These are phyloP conservation scores for Neurospora sp. DNA, from an alignment of 495 filamentous ascomycete species.

Conservation along the genomic window DNA sequence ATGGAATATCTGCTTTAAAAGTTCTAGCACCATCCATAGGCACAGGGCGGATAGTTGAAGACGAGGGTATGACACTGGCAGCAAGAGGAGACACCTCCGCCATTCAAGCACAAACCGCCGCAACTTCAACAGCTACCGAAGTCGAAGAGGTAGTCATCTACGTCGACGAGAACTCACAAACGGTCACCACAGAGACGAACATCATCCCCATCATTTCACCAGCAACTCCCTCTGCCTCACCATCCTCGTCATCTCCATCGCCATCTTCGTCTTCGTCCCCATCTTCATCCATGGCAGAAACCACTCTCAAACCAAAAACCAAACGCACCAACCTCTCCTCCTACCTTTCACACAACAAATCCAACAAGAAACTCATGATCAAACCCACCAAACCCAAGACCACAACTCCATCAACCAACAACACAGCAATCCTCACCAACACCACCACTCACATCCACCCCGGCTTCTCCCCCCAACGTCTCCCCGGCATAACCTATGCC, in stretches of 20 bases:
- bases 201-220: background rate
- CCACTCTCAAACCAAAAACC: background rate
- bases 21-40: background rate
- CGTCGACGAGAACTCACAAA: background rate
- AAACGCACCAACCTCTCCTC: background rate
- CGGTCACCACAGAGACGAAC: background rate
- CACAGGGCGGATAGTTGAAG: background rate
- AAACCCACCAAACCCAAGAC: background rate
- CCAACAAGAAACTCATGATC: background rate
- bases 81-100: background rate
- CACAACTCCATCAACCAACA: background rate
- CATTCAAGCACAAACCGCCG: background rate
- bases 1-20: background rate
- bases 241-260: background rate
- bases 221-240: background rate
- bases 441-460: background rate
- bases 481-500: conserved; percentile 59
- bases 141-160: background rate
- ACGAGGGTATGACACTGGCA: background rate
- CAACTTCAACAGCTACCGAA: background rate
- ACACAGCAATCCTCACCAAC: background rate
- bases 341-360: background rate
- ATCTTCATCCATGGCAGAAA: background rate
- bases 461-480: conserved; percentile 11
- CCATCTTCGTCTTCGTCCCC: background rate